Evolutionary conservation across 345 rosid species (phyloP).

Genomic region (Boechera divaricarpa): DNA sequence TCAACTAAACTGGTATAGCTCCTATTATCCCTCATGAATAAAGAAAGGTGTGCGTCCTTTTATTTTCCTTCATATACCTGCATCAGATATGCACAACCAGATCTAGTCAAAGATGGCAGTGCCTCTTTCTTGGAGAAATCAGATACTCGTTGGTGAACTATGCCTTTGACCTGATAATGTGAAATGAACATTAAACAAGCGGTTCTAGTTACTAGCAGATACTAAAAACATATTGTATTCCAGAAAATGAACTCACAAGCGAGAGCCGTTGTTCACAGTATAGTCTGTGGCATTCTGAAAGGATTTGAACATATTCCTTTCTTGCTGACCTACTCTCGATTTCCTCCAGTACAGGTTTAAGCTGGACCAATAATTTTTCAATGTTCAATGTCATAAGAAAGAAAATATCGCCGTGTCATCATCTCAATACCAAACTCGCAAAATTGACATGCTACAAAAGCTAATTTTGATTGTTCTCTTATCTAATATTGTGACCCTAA

Average conservation of each 20-base stretch:
- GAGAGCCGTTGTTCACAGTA: constrained; percentile 96
- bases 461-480: not conserved
- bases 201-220: constrained; percentile 24
- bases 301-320: constrained; percentile 83
- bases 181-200: constrained; percentile 28
- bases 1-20: constrained; percentile 23
- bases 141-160: constrained; percentile 85
- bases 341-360: constrained; percentile 87
- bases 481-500: constrained; percentile 3
- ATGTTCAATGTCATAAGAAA: constrained; percentile 5
- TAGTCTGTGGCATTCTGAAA: constrained; percentile 89
- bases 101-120: constrained; percentile 91
- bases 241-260: constrained; percentile 59
- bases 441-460: constrained; percentile 21
- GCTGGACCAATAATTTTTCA: constrained; percentile 54
- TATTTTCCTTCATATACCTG: constrained; percentile 60
- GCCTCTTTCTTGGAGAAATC: constrained; percentile 92
- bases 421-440: constrained; percentile 18
- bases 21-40: constrained; percentile 24
- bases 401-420: not conserved
- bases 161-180: constrained; percentile 71
- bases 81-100: constrained; percentile 95
- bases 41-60: not conserved
- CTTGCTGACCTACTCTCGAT: constrained; percentile 92
- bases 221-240: constrained; percentile 23